phyloP scores from a whole-genome alignment of 1,139 yeast species.

The Geotrichum bryndzae region DNA sequence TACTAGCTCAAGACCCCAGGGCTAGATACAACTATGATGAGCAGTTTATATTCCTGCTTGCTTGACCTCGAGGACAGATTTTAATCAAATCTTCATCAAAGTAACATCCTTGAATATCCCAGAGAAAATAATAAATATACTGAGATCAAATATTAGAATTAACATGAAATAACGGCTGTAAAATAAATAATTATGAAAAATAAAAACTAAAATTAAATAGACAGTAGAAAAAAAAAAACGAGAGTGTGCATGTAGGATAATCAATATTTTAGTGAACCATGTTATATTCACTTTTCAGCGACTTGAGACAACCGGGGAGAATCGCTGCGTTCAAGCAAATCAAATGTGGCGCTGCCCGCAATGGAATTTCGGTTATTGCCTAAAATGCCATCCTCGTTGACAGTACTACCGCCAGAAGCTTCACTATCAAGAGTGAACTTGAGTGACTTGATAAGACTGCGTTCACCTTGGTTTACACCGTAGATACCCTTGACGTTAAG shows the following conservation, averaged over 20 bases:
- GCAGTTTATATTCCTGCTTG: no score
- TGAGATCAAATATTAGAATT: neutral
- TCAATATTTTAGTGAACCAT: neutral
- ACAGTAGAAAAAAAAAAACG: neutral
- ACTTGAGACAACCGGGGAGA: constrained; percentile 4
- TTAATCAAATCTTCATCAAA: neutral
- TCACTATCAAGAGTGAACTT: constrained; percentile 3
- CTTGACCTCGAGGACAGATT: no score
- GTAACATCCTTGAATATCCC: neutral
- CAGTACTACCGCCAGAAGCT: neutral
- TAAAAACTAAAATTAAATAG: neutral
- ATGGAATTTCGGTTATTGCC: neutral
- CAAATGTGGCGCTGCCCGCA: neutral
- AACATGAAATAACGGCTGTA: neutral
- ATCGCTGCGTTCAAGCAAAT: neutral
- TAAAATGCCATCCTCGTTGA: neutral
- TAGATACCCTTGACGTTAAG: constrained; percentile 37
- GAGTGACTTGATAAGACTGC: constrained; percentile 24
- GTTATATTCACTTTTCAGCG: neutral
- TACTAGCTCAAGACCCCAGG: no score
- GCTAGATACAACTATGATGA: no score
- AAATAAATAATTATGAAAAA: neutral
- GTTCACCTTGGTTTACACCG: constrained; percentile 33
- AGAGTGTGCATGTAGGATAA: neutral
- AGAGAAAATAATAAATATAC: neutral